These are phyloP conservation scores for Thielaviopsis ethacetica DNA, from an alignment of 2,329 filamentous ascomycete species.

Conservation along the genomic window DNA sequence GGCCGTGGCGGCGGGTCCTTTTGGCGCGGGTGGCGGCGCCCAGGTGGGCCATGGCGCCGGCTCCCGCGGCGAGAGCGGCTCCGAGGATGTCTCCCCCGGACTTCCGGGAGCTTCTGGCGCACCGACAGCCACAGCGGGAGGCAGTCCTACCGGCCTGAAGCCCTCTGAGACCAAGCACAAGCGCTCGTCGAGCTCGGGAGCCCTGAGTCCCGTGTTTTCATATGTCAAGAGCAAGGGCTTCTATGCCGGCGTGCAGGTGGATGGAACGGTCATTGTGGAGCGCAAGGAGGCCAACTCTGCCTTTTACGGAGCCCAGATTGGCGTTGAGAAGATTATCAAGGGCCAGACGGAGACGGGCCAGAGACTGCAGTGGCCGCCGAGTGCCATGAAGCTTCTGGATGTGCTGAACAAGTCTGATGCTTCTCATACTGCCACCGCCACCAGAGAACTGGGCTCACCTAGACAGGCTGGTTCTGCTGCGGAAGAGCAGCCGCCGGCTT, in stretches of 20 bases:
- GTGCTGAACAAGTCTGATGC: slow-evolving; percentile 1
- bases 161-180: slow-evolving; percentile 11
- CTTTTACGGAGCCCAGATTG: slow-evolving; percentile 55
- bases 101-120: not conserved
- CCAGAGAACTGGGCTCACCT: not conserved
- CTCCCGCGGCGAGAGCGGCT: not conserved
- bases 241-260: slow-evolving; percentile 73
- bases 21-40: slow-evolving; percentile 56
- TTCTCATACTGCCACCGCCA: not conserved
- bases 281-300: slow-evolving; percentile 74
- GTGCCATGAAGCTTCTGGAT: slow-evolving; percentile 1
- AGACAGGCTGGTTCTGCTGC: not conserved
- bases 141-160: slow-evolving; percentile 34
- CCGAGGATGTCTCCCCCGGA: slow-evolving; percentile 5
- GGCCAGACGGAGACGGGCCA: slow-evolving; percentile 19
- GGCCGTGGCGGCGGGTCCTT: slow-evolving; percentile 52
- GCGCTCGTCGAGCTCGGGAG: slow-evolving; percentile 12
- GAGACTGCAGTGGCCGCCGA: slow-evolving; percentile 4
- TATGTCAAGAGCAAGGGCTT: slow-evolving; percentile 84
- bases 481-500: not conserved
- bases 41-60: slow-evolving; percentile 32
- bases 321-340: slow-evolving; percentile 30
- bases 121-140: slow-evolving; percentile 17
- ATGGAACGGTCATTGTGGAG: slow-evolving; percentile 75
- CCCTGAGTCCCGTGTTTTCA: slow-evolving; percentile 30